phyloP scores from a whole-genome alignment of 805 yeast genomes.

The Pichia phayaonensis region DNA sequence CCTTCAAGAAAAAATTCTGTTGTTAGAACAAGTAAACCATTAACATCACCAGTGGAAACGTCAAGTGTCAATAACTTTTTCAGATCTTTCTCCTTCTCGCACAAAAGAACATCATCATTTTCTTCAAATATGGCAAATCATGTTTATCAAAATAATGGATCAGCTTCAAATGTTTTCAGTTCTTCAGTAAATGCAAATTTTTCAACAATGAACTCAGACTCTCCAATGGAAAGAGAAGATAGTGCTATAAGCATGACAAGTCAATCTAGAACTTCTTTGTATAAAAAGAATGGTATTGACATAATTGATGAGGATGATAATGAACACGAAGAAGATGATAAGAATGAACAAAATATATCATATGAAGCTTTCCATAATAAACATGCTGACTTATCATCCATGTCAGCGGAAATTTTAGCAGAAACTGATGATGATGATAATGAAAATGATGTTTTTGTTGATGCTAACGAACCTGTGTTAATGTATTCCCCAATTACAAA shows the following conservation, averaged over 20 bases:
- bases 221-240: neutral
- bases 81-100: conserved; percentile 29
- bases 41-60: conserved; percentile 36
- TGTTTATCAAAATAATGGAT: neutral
- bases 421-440: conserved; percentile 7
- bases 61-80: conserved; percentile 30
- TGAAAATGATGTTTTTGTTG: conserved; percentile 19
- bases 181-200: neutral
- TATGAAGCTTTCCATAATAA: neutral
- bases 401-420: conserved; percentile 8
- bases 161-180: neutral
- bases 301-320: conserved; percentile 5
- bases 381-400: neutral
- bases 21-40: conserved; percentile 40
- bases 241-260: conserved; percentile 1
- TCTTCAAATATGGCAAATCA: conserved; percentile 8
- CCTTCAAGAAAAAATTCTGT: conserved; percentile 14
- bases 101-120: conserved; percentile 16
- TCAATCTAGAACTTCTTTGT: neutral
- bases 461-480: conserved; percentile 17
- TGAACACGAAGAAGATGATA: conserved; percentile 11
- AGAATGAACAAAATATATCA: neutral
- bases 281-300: neutral
- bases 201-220: neutral
- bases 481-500: conserved; percentile 11